Percentiles rank a stretch among this genome's conserved stretches.
Conservation (phyloP, 2,329 filamentous ascomycete species). For the Ascochyta viciae-villosae region DNA sequence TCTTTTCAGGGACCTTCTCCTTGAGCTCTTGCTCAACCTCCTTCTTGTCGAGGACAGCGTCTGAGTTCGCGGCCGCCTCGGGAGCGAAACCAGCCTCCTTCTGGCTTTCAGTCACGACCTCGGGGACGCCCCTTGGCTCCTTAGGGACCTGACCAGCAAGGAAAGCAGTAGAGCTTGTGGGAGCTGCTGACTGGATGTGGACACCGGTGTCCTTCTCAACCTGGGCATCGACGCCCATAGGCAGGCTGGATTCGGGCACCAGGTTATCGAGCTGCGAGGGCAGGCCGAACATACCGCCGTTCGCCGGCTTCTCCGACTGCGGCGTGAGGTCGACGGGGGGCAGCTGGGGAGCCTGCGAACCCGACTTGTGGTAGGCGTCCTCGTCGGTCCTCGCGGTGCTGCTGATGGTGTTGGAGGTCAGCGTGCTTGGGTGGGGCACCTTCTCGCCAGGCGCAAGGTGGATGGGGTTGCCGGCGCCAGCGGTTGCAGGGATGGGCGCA, state of each 20-base stretch:
- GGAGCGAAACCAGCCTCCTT: conserved; percentile 67
- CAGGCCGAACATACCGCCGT: conserved; percentile 55
- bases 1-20: conserved; percentile 68
- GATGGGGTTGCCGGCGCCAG: conserved; percentile 76
- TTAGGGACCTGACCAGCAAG: conserved; percentile 56
- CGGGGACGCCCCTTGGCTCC: conserved; percentile 58
- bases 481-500: conserved; percentile 65
- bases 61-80: conserved; percentile 71
- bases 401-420: conserved; percentile 75
- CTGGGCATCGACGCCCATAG: conserved; percentile 63
- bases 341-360: conserved; percentile 58
- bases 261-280: conserved; percentile 64
- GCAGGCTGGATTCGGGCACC: conserved; percentile 84
- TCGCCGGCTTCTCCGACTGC: conserved; percentile 51
- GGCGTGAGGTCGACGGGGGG: conserved; percentile 55
- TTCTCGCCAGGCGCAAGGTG: conserved; percentile 79
- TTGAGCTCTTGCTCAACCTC: conserved; percentile 74
- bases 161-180: conserved; percentile 55
- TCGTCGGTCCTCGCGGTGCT: conserved; percentile 67
- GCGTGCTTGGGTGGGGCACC: conserved; percentile 70
- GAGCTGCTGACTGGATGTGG: conserved; percentile 53
- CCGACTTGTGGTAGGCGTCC: conserved; percentile 84
- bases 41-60: conserved; percentile 74
- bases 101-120: conserved; percentile 75
- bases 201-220: conserved; percentile 48